A percentile compares a stretch with the other conserved stretches of the same genome.
phyloP scores from a whole-genome alignment of 352 stramenopile genomes.

The Chrysophaeum taylorii region DNA sequence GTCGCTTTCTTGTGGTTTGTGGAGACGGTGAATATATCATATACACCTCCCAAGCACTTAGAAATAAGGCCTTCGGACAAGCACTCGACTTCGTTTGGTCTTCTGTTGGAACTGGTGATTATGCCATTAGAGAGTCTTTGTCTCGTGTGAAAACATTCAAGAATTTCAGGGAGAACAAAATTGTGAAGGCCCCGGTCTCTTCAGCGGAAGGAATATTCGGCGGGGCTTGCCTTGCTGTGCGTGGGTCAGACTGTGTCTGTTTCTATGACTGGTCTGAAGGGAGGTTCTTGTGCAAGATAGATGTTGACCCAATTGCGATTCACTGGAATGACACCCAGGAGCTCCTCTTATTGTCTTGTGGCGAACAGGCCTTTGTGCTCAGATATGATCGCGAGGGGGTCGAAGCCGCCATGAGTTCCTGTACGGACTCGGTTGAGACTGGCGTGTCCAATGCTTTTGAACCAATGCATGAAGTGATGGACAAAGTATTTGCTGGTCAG shows the following conservation, averaged over 20 bases:
- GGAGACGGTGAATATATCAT: constrained; percentile 99
- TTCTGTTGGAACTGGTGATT: constrained; percentile 87
- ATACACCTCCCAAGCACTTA: constrained; percentile 89
- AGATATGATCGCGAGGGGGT: constrained; percentile 65
- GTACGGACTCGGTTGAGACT: neutral
- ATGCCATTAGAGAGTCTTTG: constrained; percentile 91
- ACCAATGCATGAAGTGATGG: constrained; percentile 89
- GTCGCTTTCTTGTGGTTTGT: constrained; percentile 92
- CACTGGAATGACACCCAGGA: constrained; percentile 94
- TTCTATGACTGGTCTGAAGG: constrained; percentile 99
- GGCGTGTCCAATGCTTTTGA: constrained; percentile 63
- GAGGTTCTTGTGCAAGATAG: constrained; percentile 92
- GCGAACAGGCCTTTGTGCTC: constrained; percentile 90
- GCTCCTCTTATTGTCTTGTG: constrained; percentile 84
- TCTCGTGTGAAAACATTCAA: constrained; percentile 93
- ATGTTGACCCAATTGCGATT: constrained; percentile 87
- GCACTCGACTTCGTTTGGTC: constrained; percentile 97
- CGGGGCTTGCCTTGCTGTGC: constrained; percentile 85
- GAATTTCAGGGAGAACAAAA: constrained; percentile 95
- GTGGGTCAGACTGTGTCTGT: constrained; percentile 83
- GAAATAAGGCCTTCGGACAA: constrained; percentile 89
- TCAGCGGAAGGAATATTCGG: constrained; percentile 90
- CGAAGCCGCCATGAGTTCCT: neutral
- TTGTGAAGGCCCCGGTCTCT: constrained; percentile 78
- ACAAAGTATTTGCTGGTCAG: constrained; percentile 84